These are phyloP conservation scores for Tricholoma hemisulphureum DNA, from an alignment of 768 basidiomycete species.

Conservation along the genomic window DNA sequence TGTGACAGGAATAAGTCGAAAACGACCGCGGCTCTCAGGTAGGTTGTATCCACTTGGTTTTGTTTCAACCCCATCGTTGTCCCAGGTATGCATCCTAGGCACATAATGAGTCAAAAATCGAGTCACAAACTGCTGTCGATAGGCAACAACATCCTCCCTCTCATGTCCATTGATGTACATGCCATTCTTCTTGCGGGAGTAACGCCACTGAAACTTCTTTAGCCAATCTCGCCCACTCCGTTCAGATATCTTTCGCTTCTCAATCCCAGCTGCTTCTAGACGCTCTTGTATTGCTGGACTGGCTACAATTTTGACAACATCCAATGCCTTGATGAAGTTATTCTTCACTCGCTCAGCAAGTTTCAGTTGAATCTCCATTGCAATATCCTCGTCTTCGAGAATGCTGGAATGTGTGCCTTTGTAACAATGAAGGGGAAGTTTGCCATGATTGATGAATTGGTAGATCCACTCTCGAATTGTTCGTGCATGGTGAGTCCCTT, in stretches of 20 bases:
- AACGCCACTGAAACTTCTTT: conserved; percentile 30
- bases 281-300: background rate
- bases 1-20: too few relatives aligned
- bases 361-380: background rate
- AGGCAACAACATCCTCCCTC: too few relatives aligned
- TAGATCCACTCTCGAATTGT: background rate
- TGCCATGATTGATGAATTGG: background rate
- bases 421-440: background rate
- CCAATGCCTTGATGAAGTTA: background rate
- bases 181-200: conserved; percentile 3
- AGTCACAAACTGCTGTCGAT: conserved; percentile 4
- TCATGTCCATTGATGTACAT: too few relatives aligned
- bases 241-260: background rate
- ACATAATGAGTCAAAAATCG: too few relatives aligned
- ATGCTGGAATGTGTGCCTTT: too few relatives aligned
- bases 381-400: background rate
- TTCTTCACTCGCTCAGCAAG: background rate
- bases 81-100: too few relatives aligned
- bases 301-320: too few relatives aligned
- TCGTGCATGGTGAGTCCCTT: too few relatives aligned
- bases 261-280: background rate
- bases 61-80: too few relatives aligned
- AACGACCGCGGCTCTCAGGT: too few relatives aligned
- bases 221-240: background rate
- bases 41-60: too few relatives aligned